Evolutionary conservation across 1,284 basidiomycete species (phyloP), one percentile per base, ranked within the genome.

Genomic region (Boletus sp.): DNA sequence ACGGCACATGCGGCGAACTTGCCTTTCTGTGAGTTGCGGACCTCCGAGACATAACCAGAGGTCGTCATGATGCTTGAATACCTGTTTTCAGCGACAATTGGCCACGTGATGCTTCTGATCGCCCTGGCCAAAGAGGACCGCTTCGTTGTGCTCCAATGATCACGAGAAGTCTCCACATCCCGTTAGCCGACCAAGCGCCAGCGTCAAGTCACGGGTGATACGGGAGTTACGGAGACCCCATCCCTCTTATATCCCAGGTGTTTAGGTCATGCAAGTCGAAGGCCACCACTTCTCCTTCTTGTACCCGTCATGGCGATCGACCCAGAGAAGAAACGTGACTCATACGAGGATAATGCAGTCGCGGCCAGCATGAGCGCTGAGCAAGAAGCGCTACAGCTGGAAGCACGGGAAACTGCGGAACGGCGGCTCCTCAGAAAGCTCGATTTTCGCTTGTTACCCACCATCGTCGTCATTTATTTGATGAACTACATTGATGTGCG

Each of bases 401-500:
- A 32, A 22, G 29, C 25, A 17, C 38, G 38, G 19, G 16, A 22
- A 9, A 27, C 20, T 8, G 35, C 35, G 1, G 44, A 45, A 27
- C 25, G 44, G 2, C 27, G 8, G 3, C 13, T 45, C 27, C 5
- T 45, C 16, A 35, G 35, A 4, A 45, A 38, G 16, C 35, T 45
- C 8, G 44, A 45, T 27, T 22, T 23, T 16, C 17, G 44, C 9
- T 17, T 45, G n/a, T 16, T 45, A 20, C 35, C 35, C 13, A 45
- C 44, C 16, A 14, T 45, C 20, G 44, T 38, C 20, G 4, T 45
- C 27, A 45, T 45, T 22, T 45, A 5, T 16, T 8, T 38, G 20
- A 45, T 45, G 44, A 45, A 45, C n/a, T 23, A 37, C n/a, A 38
- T 45, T 20, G 44, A 45, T n/a, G 44, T 45, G 16, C 12, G 35